phyloP scores from a whole-genome alignment of 768 basidiomycete genomes.

The Leccinum incarnatum region DNA sequence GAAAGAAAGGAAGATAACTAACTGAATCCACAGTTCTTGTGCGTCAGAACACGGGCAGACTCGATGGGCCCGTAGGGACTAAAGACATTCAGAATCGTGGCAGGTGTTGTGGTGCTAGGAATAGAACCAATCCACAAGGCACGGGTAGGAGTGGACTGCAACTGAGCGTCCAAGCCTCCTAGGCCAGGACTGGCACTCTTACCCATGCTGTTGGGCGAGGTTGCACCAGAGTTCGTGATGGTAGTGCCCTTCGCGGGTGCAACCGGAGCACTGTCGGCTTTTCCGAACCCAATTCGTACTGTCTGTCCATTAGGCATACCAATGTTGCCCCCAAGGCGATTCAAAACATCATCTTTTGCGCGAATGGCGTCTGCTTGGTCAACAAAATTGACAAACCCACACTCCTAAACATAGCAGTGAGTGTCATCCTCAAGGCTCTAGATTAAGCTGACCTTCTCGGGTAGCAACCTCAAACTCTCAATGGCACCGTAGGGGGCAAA shows the following conservation, averaged over 20 bases:
- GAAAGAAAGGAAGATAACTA: conserved; percentile 29
- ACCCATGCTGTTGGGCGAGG: conserved; percentile 53
- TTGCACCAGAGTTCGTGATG: conserved; percentile 59
- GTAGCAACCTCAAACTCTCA: too few relatives aligned
- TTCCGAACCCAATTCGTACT: conserved; percentile 97
- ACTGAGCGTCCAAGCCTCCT: conserved; percentile 76
- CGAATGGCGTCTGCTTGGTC: too few relatives aligned
- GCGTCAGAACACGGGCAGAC: conserved; percentile 91
- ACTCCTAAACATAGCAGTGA: too few relatives aligned
- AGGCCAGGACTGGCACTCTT: conserved; percentile 56
- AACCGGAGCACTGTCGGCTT: conserved; percentile 93
- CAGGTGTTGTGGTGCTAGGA: conserved; percentile 91
- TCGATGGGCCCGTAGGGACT: conserved; percentile 98
- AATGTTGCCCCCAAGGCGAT: conserved; percentile 90
- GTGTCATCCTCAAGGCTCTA: too few relatives aligned
- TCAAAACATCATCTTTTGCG: conserved; percentile 37
- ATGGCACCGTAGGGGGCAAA: too few relatives aligned
- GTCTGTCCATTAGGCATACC: conserved; percentile 94
- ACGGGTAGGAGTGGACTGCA: conserved; percentile 89
- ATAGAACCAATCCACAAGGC: conserved; percentile 99
- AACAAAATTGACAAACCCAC: too few relatives aligned
- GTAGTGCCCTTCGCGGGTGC: conserved; percentile 77
- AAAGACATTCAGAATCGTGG: conserved; percentile 92
- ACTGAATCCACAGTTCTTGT: conserved; percentile 96
- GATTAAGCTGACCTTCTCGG: too few relatives aligned